phyloP scores from a whole-genome alignment of 2,329 filamentous ascomycete species.

The Fusarium brevicatenulatum region DNA sequence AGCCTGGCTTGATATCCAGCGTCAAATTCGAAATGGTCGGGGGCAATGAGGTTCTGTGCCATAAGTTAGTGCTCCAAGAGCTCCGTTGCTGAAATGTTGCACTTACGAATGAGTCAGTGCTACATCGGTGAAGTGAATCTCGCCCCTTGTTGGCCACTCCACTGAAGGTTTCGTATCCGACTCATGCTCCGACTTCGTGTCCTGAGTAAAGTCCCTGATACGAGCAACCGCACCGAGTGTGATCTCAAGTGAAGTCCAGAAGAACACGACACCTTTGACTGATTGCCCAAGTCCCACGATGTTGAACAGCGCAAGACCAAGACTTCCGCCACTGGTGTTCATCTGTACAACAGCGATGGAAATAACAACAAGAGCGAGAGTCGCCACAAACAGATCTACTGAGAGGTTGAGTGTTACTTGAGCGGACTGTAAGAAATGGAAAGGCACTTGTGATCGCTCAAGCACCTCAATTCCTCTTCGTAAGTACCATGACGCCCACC shows the following conservation, averaged over 20 bases:
- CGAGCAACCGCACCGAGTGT: not conserved
- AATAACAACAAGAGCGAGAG: not conserved
- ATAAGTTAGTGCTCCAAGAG: not conserved
- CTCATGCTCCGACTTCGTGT: not conserved
- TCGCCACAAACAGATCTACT: not conserved
- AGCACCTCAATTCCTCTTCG: not conserved
- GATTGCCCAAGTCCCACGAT: not conserved
- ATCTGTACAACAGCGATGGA: not conserved
- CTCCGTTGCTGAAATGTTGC: not conserved
- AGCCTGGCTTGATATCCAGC: not conserved
- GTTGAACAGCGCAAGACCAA: not conserved
- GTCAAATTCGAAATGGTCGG: not conserved
- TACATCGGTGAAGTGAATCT: not conserved
- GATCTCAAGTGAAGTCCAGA: not conserved
- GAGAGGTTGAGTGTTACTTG: not conserved
- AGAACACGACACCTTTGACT: not conserved
- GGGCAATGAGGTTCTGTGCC: not conserved
- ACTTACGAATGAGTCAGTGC: not conserved
- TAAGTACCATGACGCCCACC: not conserved
- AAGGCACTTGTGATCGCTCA: not conserved
- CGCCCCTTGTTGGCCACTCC: not conserved
- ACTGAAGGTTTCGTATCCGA: not conserved
- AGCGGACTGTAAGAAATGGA: not conserved
- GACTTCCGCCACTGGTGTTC: not conserved
- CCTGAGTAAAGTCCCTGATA: not conserved